Percentiles rank a stretch among this genome's conserved stretches.
These are phyloP conservation scores for Heterobasidion annosum DNA, from an alignment of 1,284 basidiomycete species.

Conservation along the genomic window DNA sequence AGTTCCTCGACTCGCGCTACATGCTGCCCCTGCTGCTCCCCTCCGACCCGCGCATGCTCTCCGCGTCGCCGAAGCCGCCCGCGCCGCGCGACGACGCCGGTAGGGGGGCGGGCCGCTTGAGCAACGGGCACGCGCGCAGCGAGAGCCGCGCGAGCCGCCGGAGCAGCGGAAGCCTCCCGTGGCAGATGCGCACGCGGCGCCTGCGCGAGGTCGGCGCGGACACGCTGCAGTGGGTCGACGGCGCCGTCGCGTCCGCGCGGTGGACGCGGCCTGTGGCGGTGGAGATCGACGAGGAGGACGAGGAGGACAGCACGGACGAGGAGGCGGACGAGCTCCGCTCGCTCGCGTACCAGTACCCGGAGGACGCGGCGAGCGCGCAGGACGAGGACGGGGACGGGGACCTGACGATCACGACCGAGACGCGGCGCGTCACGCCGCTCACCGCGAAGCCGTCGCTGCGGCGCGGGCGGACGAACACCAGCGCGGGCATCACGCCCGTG, in stretches of 20 bases:
- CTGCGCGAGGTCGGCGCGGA: slow-evolving; percentile 52
- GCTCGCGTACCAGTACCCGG: slow-evolving; percentile 12
- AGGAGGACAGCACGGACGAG: too few species aligned
- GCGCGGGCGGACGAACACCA: slow-evolving; percentile 32
- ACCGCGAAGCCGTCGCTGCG: slow-evolving; percentile 58
- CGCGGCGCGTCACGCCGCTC: slow-evolving; percentile 35
- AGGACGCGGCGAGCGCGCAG: slow-evolving; percentile 13
- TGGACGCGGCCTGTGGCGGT: slow-evolving; percentile 24
- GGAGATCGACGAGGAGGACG: slow-evolving; percentile 14
- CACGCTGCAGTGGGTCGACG: slow-evolving; percentile 61
- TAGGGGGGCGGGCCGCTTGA: not conserved
- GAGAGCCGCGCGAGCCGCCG: slow-evolving; percentile 25
- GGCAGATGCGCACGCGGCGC: slow-evolving; percentile 45
- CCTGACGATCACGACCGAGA: slow-evolving; percentile 20
- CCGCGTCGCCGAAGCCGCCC: slow-evolving; percentile 51
- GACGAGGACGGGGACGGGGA: slow-evolving; percentile 19
- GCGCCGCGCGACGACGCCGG: slow-evolving; percentile 24
- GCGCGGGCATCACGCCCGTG: slow-evolving; percentile 21
- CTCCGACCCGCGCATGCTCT: slow-evolving; percentile 66
- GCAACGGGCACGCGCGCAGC: slow-evolving; percentile 23
- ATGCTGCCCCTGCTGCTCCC: slow-evolving; percentile 90
- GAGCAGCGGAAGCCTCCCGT: slow-evolving; percentile 36
- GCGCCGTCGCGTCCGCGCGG: slow-evolving; percentile 38
- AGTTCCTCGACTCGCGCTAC: slow-evolving; percentile 82
- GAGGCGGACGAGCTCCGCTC: slow-evolving; percentile 12